Conservation (phyloP, 495 filamentous ascomycete genomes). For the Cercophora samala region DNA sequence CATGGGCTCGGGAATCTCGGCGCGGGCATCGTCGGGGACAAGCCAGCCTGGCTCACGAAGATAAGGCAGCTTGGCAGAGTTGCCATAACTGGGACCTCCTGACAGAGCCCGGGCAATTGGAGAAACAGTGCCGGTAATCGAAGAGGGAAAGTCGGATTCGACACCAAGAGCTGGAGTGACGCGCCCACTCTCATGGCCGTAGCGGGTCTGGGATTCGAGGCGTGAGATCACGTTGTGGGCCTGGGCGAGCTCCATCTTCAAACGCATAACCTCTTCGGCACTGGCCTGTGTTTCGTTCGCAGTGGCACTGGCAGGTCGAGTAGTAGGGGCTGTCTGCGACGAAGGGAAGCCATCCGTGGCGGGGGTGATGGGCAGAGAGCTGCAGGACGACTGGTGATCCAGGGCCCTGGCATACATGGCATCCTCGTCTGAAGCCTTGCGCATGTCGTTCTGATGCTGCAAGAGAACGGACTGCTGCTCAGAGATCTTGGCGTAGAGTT, state of each 20-base stretch:
- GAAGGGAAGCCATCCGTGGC: constrained; percentile 51
- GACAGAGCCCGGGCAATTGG: constrained; percentile 25
- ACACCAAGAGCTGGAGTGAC: constrained; percentile 22
- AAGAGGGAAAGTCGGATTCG: constrained; percentile 32
- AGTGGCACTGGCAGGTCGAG: constrained; percentile 45
- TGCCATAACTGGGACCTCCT: constrained; percentile 46
- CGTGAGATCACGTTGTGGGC: constrained; percentile 76
- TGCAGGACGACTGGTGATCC: constrained; percentile 49
- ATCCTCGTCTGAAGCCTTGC: constrained; percentile 46
- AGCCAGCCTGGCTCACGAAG: constrained; percentile 61
- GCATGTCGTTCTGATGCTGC: constrained; percentile 49
- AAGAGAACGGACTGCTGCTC: constrained; percentile 60
- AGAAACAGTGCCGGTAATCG: constrained; percentile 16
- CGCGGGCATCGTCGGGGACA: constrained; percentile 62
- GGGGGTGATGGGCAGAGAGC: constrained; percentile 56
- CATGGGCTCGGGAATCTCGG: constrained; percentile 60
- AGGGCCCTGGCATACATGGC: constrained; percentile 32
- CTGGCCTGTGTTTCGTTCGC: constrained; percentile 31
- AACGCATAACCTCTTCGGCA: constrained; percentile 46
- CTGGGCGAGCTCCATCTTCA: constrained; percentile 71
- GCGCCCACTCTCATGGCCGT: constrained; percentile 33
- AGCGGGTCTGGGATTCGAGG: constrained; percentile 74
- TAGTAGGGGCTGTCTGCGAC: constrained; percentile 40
- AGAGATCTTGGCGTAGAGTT: constrained; percentile 62
- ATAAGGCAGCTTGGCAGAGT: constrained; percentile 48